These are phyloP conservation scores for Tylopilus sp. DNA, from an alignment of 768 basidiomycete species.

Conservation along the genomic window DNA sequence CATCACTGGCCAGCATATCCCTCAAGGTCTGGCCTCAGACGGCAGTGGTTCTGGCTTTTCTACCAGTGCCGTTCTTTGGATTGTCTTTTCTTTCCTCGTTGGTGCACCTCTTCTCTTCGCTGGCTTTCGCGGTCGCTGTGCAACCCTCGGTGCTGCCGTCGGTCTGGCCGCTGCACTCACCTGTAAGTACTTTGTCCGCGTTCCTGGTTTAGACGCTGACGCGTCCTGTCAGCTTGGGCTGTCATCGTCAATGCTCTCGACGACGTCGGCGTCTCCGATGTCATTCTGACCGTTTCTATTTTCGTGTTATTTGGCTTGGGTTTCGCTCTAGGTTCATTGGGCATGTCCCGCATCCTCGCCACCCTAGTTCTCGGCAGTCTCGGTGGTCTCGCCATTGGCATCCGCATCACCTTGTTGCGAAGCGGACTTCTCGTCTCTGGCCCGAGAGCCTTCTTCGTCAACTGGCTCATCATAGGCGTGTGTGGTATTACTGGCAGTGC, in stretches of 20 bases:
- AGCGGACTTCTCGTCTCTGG: conserved; percentile 45
- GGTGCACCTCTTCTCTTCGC: conserved; percentile 53
- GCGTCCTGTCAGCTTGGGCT: conserved; percentile 45
- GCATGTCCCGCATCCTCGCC: conserved; percentile 46
- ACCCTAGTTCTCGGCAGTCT: conserved; percentile 44
- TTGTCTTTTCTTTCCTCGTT: conserved; percentile 46
- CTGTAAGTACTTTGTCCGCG: conserved; percentile 31
- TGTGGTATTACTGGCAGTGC: conserved; percentile 42
- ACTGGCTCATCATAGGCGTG: conserved; percentile 52
- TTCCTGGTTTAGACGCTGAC: neutral
- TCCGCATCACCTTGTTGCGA: conserved; percentile 51
- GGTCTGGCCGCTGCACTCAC: conserved; percentile 49
- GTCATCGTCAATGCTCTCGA: conserved; percentile 56
- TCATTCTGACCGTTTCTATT: conserved; percentile 46
- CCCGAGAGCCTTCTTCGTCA: conserved; percentile 34
- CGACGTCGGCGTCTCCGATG: conserved; percentile 47
- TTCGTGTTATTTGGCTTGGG: conserved; percentile 49
- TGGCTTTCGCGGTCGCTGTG: conserved; percentile 55
- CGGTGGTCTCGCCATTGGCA: conserved; percentile 56
- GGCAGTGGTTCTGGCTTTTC: conserved; percentile 52
- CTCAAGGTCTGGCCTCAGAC: conserved; percentile 57
- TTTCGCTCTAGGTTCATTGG: conserved; percentile 51
- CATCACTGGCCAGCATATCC: conserved; percentile 38
- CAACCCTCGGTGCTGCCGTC: conserved; percentile 52
- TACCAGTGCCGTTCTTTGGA: conserved; percentile 54